Base-by-base conservation (phyloP, 2,329 filamentous ascomycete species). In the Pestalotiopsis sp. region DNA sequence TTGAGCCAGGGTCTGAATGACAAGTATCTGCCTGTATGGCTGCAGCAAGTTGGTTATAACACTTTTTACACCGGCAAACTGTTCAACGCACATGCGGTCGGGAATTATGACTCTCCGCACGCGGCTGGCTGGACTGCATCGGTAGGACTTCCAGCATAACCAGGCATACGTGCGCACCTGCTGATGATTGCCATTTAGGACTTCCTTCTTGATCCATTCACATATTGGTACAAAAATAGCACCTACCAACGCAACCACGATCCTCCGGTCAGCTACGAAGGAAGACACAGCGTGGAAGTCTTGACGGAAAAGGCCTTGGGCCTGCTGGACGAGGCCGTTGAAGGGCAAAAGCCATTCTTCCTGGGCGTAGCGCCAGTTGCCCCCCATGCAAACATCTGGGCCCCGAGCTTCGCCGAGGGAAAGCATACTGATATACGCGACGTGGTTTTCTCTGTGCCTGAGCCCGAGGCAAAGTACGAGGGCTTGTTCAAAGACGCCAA, bases 1-100 rank as follows among this genome's bases (percentile, higher is more conserved):
- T 80, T 93, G 17, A 81, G 81, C 3, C 84, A 91, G 66, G 91
- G 91, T 0, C 84, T 89, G 69, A 92, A 93, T 69, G 85, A 90
- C 1, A 86, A 90, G 41, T 93, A 91, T 70, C 83, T 94, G 0
- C 91, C 91, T 0, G 76, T 93, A 0, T 94, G 91, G 90, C 79
- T 94, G 17, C 89, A 92, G 62, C 25, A 86, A 4, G 87, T 86
- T 0, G 91, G 90, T 0, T 93, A 93, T 75, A 87, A 88, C 71
- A 93, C 91, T 0, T 93, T 92, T 74, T 94, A 93, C 73, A 88
- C 87, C 0, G 91, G 90, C 14, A 94, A 94, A 75, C 81, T 93
- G 4, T 91, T 91, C 80, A 94, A 94, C 72, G 83, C 85, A 0
- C 90, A 92, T 65, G 87, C 82, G 0, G 82, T 87, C 2, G 74